Evolutionary conservation across 768 basidiomycete genomes (phyloP).

Genomic region (Rubroboletus pulcherrimus): DNA sequence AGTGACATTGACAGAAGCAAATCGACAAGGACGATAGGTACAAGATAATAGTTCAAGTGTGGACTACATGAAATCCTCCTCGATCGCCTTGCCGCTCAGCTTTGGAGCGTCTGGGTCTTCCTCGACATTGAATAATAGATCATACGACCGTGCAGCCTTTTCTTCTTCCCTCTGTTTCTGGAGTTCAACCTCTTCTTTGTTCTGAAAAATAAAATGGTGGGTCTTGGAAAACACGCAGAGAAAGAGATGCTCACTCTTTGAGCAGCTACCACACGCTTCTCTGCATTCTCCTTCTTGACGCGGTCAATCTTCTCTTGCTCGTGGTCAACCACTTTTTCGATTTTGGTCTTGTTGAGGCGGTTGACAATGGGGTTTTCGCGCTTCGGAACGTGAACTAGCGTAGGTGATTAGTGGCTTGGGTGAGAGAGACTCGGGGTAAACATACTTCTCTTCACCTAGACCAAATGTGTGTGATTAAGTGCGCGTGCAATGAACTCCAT

Average conservation of each 20-base stretch:
- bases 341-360: slow-evolving; percentile 89
- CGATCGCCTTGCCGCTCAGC: slow-evolving; percentile 69
- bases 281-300: slow-evolving; percentile 68
- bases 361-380: slow-evolving; percentile 91
- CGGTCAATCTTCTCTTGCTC: slow-evolving; percentile 85
- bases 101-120: slow-evolving; percentile 49
- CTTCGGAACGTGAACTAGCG: slow-evolving; percentile 66
- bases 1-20: background rate
- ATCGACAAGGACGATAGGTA: background rate
- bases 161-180: slow-evolving; percentile 76
- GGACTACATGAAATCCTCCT: slow-evolving; percentile 84
- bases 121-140: slow-evolving; percentile 67
- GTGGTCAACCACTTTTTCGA: slow-evolving; percentile 81
- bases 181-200: slow-evolving; percentile 74
- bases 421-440: background rate
- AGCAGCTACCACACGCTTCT: slow-evolving; percentile 55
- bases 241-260: slow-evolving; percentile 51
- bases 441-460: slow-evolving; percentile 75
- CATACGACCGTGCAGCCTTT: slow-evolving; percentile 86
- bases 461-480: background rate
- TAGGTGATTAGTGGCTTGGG: background rate
- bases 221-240: background rate
- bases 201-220: slow-evolving; percentile 39
- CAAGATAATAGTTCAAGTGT: background rate
- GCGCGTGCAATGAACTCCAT: background rate